Conservation (phyloP, 768 basidiomycete genomes). For the Rhodotorula sphaerocarpa region DNA sequence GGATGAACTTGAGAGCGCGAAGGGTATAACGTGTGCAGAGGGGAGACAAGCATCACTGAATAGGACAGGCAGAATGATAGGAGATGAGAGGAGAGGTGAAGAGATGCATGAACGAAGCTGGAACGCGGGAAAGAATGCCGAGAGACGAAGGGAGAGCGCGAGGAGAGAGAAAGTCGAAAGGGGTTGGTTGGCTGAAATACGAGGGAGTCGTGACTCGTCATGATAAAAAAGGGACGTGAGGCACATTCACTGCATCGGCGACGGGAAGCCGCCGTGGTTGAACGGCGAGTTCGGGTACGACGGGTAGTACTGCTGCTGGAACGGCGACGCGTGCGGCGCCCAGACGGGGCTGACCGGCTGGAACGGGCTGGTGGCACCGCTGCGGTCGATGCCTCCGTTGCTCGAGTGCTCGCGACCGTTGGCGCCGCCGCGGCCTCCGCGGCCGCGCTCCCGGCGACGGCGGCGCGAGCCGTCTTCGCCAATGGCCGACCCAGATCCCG, state of each 20-base stretch:
- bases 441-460: constrained; percentile 4
- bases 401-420: neutral
- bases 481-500: neutral
- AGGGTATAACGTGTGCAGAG: too few species aligned
- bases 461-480: constrained; percentile 2
- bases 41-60: too few species aligned
- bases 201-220: neutral
- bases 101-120: neutral
- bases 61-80: neutral
- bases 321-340: neutral
- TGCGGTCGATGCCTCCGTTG: neutral
- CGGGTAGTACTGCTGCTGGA: neutral
- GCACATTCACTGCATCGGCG: too few species aligned
- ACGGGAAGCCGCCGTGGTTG: neutral
- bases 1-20: too few species aligned
- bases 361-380: neutral
- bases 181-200: neutral
- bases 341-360: neutral
- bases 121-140: neutral
- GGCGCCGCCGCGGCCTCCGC: constrained; percentile 1
- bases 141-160: neutral
- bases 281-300: neutral
- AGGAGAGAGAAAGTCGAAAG: neutral
- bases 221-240: neutral
- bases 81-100: neutral